These are phyloP conservation scores for Fusarium denticulatum DNA, from an alignment of 2,329 filamentous ascomycete species.

Conservation along the genomic window DNA sequence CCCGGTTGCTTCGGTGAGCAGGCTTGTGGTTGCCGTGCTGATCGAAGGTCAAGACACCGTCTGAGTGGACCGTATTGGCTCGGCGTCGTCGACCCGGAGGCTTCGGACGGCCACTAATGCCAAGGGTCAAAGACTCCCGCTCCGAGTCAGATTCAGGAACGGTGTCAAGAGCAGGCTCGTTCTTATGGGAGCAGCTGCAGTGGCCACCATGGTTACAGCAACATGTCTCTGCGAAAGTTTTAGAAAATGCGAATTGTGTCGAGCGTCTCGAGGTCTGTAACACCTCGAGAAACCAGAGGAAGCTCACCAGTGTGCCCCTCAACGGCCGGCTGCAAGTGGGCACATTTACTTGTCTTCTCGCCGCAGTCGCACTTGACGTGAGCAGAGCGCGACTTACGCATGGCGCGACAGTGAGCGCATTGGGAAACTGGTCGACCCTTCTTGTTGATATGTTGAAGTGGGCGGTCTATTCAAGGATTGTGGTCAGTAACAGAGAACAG, in stretches of 20 bases:
- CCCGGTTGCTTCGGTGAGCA: constrained; percentile 67
- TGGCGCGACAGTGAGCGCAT: constrained; percentile 94
- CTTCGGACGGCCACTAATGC: constrained; percentile 51
- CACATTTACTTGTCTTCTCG: constrained; percentile 82
- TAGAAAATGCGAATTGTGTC: constrained; percentile 26
- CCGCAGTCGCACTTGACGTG: constrained; percentile 98
- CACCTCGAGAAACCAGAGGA: constrained; percentile 17
- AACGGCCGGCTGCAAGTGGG: constrained; percentile 66
- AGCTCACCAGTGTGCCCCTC: constrained; percentile 69
- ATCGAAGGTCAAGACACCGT: constrained; percentile 68
- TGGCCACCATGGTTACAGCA: constrained; percentile 76
- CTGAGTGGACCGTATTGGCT: constrained; percentile 71
- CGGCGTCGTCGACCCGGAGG: constrained; percentile 61
- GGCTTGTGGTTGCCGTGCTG: constrained; percentile 73
- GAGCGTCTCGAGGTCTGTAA: constrained; percentile 3
- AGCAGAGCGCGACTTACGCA: constrained; percentile 94
- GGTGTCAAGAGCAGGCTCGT: constrained; percentile 67
- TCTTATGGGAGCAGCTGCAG: constrained; percentile 73
- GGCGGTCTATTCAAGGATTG: constrained; percentile 73
- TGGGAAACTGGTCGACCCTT: constrained; percentile 98
- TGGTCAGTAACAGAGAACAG: constrained; percentile 39
- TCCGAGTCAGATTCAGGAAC: constrained; percentile 73
- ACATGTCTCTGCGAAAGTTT: constrained; percentile 64
- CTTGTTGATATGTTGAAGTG: constrained; percentile 93
- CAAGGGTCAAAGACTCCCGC: constrained; percentile 50